Evolutionary conservation across 2,329 filamentous ascomycete species (phyloP).

Genomic region (Pseudopithomyces maydicus): DNA sequence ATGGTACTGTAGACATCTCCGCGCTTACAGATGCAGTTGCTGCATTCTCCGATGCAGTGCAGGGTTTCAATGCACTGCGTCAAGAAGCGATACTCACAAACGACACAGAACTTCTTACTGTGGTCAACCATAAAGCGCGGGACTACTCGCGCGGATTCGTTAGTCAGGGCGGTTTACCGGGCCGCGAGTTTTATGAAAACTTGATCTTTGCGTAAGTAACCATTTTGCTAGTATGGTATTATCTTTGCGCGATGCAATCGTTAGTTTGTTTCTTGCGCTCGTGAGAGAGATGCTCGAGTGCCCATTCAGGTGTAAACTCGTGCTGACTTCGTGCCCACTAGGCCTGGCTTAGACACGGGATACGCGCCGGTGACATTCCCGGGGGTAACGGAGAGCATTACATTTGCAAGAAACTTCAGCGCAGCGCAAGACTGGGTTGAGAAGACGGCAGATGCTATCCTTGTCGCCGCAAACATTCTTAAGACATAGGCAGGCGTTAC

Average conservation of each 20-base stretch:
- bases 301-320: no score
- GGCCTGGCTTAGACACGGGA: constrained; percentile 49
- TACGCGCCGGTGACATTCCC: constrained; percentile 47
- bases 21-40: constrained; percentile 43
- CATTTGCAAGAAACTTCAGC: constrained; percentile 34
- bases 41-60: constrained; percentile 38
- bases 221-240: no score
- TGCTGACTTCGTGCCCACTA: no score
- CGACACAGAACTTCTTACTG: constrained; percentile 33
- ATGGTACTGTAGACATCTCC: constrained; percentile 37
- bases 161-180: constrained; percentile 52
- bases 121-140: constrained; percentile 52
- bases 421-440: constrained; percentile 41
- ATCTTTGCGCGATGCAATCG: no score
- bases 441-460: constrained; percentile 40
- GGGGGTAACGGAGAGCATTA: constrained; percentile 45
- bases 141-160: constrained; percentile 55
- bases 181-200: constrained; percentile 53
- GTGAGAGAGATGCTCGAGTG: no score
- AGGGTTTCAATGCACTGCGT: constrained; percentile 35
- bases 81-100: constrained; percentile 32
- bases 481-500: constrained; percentile 22
- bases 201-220: constrained; percentile 46
- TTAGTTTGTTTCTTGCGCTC: no score
- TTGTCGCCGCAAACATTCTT: constrained; percentile 40